Percentiles rank a stretch among this genome's conserved stretches.
These are phyloP conservation scores for Solanum lycopersicoides DNA, from an alignment of 257 asterid species.

Conservation along the genomic window DNA sequence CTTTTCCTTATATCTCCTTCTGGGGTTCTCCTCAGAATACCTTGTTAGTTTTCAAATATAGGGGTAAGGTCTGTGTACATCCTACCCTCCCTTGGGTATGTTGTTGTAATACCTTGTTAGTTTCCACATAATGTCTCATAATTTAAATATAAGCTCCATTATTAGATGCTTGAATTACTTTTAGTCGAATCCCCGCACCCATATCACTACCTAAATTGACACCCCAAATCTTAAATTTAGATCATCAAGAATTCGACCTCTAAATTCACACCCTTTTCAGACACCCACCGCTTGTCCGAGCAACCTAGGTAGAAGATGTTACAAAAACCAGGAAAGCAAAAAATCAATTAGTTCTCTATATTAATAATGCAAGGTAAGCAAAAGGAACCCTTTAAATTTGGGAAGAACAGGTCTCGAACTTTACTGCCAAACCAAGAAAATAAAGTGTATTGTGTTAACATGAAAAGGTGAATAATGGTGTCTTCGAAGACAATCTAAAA, in stretches of 20 bases:
- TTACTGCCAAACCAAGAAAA: not conserved
- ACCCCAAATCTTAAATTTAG: not conserved
- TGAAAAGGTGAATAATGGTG: not conserved
- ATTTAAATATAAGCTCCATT: not conserved
- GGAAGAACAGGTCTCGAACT: not conserved
- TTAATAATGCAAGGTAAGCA: not conserved
- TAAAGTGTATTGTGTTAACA: not conserved
- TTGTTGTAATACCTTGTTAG: not conserved
- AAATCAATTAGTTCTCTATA: not conserved
- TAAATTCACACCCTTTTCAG: not conserved
- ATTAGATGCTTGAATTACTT: not conserved
- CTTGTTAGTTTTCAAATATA: not conserved
- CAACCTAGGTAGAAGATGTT: conserved; percentile 20
- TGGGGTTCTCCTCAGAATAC: not conserved
- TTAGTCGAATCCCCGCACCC: not conserved
- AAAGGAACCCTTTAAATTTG: not conserved
- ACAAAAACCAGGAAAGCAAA: conserved; percentile 32
- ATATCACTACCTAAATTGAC: not conserved
- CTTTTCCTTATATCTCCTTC: not conserved
- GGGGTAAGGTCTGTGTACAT: not conserved
- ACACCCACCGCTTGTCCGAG: not conserved
- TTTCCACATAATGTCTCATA: not conserved
- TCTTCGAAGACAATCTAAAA: not conserved
- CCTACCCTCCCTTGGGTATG: not conserved
- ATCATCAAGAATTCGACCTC: not conserved